Evolutionary conservation across 2,329 filamentous ascomycete genomes (phyloP), one percentile per base, ranked within the genome.

Genomic region (Venturia effusa): DNA sequence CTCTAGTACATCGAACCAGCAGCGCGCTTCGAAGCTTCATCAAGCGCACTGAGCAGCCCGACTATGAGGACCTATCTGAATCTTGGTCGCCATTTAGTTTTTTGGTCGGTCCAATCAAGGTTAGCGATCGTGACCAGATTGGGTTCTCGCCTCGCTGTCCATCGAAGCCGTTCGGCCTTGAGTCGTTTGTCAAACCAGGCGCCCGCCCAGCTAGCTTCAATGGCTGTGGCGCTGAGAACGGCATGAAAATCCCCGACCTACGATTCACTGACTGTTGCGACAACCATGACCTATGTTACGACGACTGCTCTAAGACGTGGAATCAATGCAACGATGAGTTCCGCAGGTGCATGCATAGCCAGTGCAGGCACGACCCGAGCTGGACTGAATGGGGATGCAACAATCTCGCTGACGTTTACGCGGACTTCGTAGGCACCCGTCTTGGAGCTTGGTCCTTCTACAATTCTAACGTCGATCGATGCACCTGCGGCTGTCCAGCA

Each of bases 161-260:
- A n/a, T 13, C 22, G 24, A 41, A 59, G 22, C 61, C 61, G 6
- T 63, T 63, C 24, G 61, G 61, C 13, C 30, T 63, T 15, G 34
- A 40, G 30, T 37, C 45, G 1, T 43, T 57, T 11, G 48, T 59
- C 22, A 63, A 45, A 39, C 27, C 45, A 24, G 45, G 61, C 4
- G 61, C 61, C 32, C 43, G 61, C 24, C 45, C 45, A 8, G 51
- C 61, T 24, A 40, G 45, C 37, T 55, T 63, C 37, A 63, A 63
- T 43, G 61, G 61, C 32, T 63, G 61, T 59, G 61, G 61, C 4
- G 61, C 61, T 24, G 61, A 63, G 22, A 63, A 63, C 24, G 61
- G 61, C 32, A 63, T 63, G 61, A 63, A 63, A 22, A 27, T 63
- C 41, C 61, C 61, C 2, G 61, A 63, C 10, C 34, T 34, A 11